Conservation (phyloP, 306 rosid genomes). For the Luffa acutangula region DNA sequence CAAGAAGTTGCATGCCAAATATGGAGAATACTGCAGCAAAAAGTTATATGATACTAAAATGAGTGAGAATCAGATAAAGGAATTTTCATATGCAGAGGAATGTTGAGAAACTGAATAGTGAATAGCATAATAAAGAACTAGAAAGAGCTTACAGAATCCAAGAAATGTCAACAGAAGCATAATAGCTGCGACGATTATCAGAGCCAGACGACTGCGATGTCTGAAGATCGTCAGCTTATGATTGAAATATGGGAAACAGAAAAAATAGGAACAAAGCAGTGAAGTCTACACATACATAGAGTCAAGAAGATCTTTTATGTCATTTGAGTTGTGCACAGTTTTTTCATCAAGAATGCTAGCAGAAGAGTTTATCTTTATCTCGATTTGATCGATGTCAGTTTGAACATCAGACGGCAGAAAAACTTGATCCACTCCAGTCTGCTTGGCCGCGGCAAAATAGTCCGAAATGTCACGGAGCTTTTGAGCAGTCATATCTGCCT, state of each 20-base stretch:
- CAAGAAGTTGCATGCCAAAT: slow-evolving; percentile 39
- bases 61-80: background rate
- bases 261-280: background rate
- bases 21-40: slow-evolving; percentile 46
- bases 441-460: slow-evolving; percentile 32
- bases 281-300: slow-evolving; percentile 20
- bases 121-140: background rate
- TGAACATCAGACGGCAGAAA: slow-evolving; percentile 34
- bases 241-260: background rate
- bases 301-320: slow-evolving; percentile 33
- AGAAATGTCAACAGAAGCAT: slow-evolving; percentile 43
- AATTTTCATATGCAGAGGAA: background rate
- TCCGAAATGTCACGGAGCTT: slow-evolving; percentile 31
- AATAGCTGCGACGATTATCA: slow-evolving; percentile 35
- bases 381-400: slow-evolving; percentile 33
- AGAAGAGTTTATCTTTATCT: slow-evolving; percentile 27
- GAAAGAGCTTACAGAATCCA: slow-evolving; percentile 41
- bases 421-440: slow-evolving; percentile 35
- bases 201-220: slow-evolving; percentile 32
- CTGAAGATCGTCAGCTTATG: background rate
- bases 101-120: background rate
- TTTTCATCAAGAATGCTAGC: slow-evolving; percentile 23
- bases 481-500: slow-evolving; percentile 31
- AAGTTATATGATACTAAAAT: background rate
- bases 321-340: slow-evolving; percentile 20